phyloP scores from a whole-genome alignment of 78 protist species.

The Polysphondylium violaceum region DNA sequence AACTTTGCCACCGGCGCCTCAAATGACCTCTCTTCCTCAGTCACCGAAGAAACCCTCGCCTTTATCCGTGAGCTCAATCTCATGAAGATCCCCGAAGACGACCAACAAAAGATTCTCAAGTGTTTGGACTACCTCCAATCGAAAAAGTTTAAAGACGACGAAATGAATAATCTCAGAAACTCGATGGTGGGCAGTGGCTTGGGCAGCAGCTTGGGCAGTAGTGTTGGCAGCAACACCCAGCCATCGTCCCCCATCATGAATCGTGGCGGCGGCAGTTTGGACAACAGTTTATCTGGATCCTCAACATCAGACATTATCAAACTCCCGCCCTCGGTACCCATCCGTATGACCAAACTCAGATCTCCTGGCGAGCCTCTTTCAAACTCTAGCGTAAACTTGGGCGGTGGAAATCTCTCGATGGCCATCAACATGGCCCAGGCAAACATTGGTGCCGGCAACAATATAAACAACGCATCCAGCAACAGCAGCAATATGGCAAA shows the following conservation, averaged over 20 bases:
- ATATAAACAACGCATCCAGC: background rate
- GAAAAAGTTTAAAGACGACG: conserved; percentile 45
- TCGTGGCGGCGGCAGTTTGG: background rate
- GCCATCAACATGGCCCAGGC: background rate
- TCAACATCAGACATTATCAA: conserved; percentile 20
- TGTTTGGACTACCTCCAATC: conserved; percentile 35
- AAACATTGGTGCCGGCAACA: background rate
- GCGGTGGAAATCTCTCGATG: background rate
- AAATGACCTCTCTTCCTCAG: background rate
- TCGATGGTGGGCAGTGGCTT: background rate
- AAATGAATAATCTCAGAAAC: background rate
- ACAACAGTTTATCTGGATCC: background rate
- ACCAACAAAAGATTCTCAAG: conserved; percentile 47
- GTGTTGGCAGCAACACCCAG: background rate
- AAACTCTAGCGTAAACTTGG: background rate
- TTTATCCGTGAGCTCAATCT: conserved; percentile 13
- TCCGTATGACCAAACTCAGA: conserved; percentile 13
- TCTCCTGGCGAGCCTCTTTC: background rate
- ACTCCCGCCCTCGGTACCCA: conserved; percentile 7
- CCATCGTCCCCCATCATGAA: background rate
- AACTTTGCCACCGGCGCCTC: background rate
- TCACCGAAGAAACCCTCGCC: background rate
- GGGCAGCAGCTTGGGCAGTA: background rate
- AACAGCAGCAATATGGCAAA: background rate
- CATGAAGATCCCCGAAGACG: conserved; percentile 12